A percentile compares a stretch with the other conserved stretches of the same genome.
Conservation (phyloP, 2,329 filamentous ascomycete genomes). For the Parasarocladium wereldwijsianum region DNA sequence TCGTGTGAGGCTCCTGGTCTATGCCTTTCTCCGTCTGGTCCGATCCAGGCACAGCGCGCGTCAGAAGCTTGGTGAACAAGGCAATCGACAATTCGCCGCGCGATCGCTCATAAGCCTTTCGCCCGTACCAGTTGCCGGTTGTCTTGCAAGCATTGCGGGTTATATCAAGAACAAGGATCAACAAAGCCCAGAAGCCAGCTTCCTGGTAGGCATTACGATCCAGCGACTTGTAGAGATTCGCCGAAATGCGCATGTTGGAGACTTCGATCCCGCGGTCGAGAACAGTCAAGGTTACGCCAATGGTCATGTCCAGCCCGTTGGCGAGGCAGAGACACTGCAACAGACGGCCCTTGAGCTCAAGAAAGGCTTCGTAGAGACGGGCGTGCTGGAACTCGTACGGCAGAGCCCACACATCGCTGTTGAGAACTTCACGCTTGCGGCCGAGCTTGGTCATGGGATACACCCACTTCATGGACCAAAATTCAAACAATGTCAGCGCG, state of each 20-base stretch:
- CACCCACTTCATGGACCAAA: constrained; percentile 77
- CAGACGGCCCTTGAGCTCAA: constrained; percentile 57
- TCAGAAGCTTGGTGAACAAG: constrained; percentile 22
- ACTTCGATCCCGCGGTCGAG: constrained; percentile 27
- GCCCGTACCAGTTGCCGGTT: constrained; percentile 57
- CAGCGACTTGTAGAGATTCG: constrained; percentile 19
- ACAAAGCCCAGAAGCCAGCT: constrained; percentile 20
- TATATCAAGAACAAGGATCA: constrained; percentile 20
- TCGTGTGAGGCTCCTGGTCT: constrained; percentile 6
- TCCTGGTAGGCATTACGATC: constrained; percentile 14
- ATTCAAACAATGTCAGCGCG: constrained; percentile 64
- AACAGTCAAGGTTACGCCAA: constrained; percentile 49
- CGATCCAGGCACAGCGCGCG: constrained; percentile 21
- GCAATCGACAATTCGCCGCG: constrained; percentile 49
- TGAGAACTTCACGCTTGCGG: constrained; percentile 49
- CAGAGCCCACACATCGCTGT: constrained; percentile 70
- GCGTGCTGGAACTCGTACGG: constrained; percentile 71
- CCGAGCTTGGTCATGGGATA: constrained; percentile 55
- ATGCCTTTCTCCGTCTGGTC: constrained; percentile 21
- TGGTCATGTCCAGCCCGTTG: constrained; percentile 65
- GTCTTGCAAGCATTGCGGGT: constrained; percentile 20
- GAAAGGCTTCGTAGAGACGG: constrained; percentile 59
- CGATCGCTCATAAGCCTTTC: constrained; percentile 70
- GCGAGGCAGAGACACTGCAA: constrained; percentile 54
- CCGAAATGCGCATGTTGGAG: constrained; percentile 22